Evolutionary conservation across 163 green algal species (phyloP).

Genomic region (Dunaliella salina): DNA sequence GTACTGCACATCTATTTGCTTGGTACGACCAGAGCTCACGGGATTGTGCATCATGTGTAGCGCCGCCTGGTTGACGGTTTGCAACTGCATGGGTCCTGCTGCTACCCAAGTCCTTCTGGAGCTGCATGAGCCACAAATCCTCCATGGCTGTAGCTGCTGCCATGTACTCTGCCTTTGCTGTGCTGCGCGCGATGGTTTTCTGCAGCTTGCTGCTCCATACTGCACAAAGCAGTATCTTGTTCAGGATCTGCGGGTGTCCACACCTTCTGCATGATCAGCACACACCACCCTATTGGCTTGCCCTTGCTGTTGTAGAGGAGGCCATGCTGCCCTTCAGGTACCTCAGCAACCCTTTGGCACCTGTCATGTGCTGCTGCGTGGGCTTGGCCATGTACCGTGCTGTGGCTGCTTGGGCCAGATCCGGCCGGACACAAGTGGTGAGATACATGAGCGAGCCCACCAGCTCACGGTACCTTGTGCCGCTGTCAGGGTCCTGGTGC

Average conservation of each 20-base stretch:
- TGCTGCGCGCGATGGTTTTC: background rate
- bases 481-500: slow-evolving; percentile 6
- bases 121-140: too few species aligned
- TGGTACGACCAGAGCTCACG: background rate
- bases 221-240: too few species aligned
- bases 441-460: slow-evolving; percentile 45
- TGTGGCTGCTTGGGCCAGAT: slow-evolving; percentile 38
- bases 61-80: background rate
- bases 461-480: slow-evolving; percentile 30
- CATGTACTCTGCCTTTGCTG: background rate
- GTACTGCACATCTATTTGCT: background rate
- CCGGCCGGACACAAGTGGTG: slow-evolving; percentile 27
- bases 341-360: slow-evolving; percentile 28
- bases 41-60: background rate
- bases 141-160: background rate
- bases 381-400: slow-evolving; percentile 30
- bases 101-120: background rate
- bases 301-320: too few species aligned
- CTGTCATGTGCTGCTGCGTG: slow-evolving; percentile 25
- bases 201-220: background rate
- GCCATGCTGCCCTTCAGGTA: slow-evolving; percentile 37
- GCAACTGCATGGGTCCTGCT: background rate
- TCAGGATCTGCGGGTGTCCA: too few species aligned
- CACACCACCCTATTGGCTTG: too few species aligned
- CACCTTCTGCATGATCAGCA: too few species aligned